Conservation (phyloP, 192 early-diverging fungal genomes). For the Chytriomyces confervae region DNA sequence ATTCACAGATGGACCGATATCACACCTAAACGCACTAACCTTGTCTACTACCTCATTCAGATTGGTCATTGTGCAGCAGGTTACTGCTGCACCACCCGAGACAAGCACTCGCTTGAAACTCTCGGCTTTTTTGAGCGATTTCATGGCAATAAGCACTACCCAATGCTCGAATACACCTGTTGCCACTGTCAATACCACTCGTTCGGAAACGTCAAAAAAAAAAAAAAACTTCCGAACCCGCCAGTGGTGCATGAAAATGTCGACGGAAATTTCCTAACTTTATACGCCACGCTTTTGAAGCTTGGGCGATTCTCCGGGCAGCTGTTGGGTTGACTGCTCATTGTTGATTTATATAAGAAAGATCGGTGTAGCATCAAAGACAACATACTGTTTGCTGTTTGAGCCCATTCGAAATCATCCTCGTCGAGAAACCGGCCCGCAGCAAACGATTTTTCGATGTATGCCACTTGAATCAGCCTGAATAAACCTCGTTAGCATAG, state of each 20-base stretch:
- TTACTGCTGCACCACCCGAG: constrained; percentile 45
- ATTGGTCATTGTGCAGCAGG: not conserved
- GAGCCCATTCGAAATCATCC: constrained; percentile 49
- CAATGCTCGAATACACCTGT: constrained; percentile 6
- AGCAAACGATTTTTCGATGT: constrained; percentile 38
- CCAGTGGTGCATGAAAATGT: constrained; percentile 9
- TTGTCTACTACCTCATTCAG: not conserved
- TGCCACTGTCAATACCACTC: not conserved
- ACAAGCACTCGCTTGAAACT: constrained; percentile 40
- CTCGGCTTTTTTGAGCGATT: constrained; percentile 38
- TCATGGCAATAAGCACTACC: constrained; percentile 16
- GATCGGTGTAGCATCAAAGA: not conserved
- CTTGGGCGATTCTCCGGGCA: constrained; percentile 16
- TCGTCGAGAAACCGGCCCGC: constrained; percentile 50
- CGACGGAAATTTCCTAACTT: constrained; percentile 38
- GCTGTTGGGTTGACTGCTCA: not conserved
- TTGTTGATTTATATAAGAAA: not conserved
- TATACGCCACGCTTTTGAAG: constrained; percentile 42
- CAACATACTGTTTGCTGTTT: not conserved
- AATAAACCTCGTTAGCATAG: not conserved
- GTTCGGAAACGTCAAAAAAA: not conserved
- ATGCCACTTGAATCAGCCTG: constrained; percentile 43
- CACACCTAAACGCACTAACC: not conserved
- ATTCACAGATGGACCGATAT: too few relatives aligned
- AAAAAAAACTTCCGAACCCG: constrained; percentile 1